Evolutionary conservation across 345 rosid species (phyloP), one percentile per base, ranked within the genome.

Genomic region (Aquilaria yunnanensis): DNA sequence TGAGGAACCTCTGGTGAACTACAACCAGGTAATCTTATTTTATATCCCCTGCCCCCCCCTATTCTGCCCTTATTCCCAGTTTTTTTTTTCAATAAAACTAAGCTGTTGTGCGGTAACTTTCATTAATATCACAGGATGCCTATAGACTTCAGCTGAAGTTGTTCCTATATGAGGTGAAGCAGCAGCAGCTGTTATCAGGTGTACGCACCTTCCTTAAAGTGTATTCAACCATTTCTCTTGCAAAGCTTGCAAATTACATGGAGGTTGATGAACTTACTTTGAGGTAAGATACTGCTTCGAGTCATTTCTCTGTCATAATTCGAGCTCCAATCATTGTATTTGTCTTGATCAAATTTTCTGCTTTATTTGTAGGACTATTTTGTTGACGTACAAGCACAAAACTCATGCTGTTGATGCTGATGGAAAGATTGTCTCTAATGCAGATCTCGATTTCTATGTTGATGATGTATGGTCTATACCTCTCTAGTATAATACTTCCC

Each of bases 371-470:
- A 94, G 99, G 87, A 88, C 89, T n/a, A 88, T 94, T 69, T 72
- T 94, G 81, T 59, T 94, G 77, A 81, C 96, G 54, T 94, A 83
- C 83, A 94, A 94, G 86, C 99, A 94, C 88, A 94, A 94, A 84
- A 94, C 93, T 16, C 96, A 90, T 74, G 81, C 96, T 41, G 87
- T 88, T 77, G 93, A 89, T 74, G 68, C 86, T 47, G 86, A 84
- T 55, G 87, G 96, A 69, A 88, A 73, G 78, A 77, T 90, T 60
- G 77, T 75, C 72, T 86, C 96, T 53, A 90, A 94, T 64, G 96
- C 99, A 56, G 99, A 94, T 75, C 74, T 94, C 60, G 88, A 94
- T 70, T 94, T 94, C 91, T 88, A 78, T 76, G 78, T 94, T 65
- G 85, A 85, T 46, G 88, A 88, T 68, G 99, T 94, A 82, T 33